Evolutionary conservation across 2,329 filamentous ascomycete genomes (phyloP).

Genomic region (Alternaria burnsii): DNA sequence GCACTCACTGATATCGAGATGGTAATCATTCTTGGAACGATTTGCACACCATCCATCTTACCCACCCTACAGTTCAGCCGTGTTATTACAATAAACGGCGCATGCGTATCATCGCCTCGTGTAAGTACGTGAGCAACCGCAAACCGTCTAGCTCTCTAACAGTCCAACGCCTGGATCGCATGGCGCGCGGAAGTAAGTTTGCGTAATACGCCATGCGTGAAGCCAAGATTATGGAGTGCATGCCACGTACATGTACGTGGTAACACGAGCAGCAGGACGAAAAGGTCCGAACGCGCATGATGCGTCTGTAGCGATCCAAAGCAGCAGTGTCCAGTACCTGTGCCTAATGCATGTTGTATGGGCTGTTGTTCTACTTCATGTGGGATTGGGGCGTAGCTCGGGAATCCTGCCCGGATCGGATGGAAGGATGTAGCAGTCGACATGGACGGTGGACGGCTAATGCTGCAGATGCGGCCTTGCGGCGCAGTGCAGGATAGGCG

Average conservation of each 20-base stretch:
- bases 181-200: conserved; percentile 9
- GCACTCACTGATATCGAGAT: background rate
- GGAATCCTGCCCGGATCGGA: conserved; percentile 14
- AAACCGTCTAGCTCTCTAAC: background rate
- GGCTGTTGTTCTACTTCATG: background rate
- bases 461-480: background rate
- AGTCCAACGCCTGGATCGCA: background rate
- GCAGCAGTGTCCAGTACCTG: background rate
- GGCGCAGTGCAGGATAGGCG: conserved; percentile 9
- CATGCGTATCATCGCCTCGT: background rate
- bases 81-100: background rate
- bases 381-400: conserved; percentile 14
- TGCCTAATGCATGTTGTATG: conserved; percentile 2
- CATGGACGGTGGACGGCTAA: conserved; percentile 15
- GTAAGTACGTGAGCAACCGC: background rate
- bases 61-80: background rate
- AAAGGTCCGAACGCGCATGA: conserved; percentile 7
- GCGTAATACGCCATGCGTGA: conserved; percentile 7
- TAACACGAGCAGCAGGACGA: background rate
- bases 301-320: conserved; percentile 2
- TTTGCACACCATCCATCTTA: background rate
- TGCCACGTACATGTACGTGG: conserved; percentile 3
- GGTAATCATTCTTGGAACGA: background rate
- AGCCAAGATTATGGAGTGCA: conserved; percentile 6
- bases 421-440: conserved; percentile 10